These are phyloP conservation scores for Penium margaritaceum DNA, from an alignment of 139 green algal genomes.

Conservation along the genomic window DNA sequence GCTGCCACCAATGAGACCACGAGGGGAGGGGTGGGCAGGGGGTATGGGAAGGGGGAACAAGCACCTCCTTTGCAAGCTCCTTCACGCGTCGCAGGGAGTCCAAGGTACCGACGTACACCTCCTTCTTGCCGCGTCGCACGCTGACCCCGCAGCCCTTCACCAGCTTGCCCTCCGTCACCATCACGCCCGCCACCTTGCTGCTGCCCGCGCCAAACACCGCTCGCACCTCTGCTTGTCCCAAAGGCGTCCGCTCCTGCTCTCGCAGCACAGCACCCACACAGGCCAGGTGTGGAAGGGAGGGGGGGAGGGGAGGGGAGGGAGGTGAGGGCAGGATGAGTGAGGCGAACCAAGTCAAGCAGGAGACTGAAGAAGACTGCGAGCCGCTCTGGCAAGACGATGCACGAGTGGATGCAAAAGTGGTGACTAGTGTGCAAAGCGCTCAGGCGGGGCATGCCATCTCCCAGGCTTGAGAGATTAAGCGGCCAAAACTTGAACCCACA, in stretches of 20 bases:
- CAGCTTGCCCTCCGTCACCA: constrained; percentile 67
- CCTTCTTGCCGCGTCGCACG: constrained; percentile 50
- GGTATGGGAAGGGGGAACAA: no score
- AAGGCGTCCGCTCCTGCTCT: constrained; percentile 35
- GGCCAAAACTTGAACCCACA: no score
- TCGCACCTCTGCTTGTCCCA: constrained; percentile 69
- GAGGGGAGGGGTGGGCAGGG: no score
- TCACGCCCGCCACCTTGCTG: constrained; percentile 70
- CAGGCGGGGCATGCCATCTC: no score
- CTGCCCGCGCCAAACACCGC: constrained; percentile 77
- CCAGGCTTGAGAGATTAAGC: no score
- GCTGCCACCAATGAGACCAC: no score
- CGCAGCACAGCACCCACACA: no score
- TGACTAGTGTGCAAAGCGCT: no score
- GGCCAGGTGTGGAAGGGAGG: background rate
- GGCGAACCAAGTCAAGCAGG: background rate
- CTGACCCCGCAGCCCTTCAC: constrained; percentile 47
- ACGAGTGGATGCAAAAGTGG: no score
- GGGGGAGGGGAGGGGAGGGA: background rate
- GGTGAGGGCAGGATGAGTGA: background rate
- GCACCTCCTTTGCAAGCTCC: constrained; percentile 88
- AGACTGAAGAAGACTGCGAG: background rate
- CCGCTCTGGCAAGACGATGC: no score
- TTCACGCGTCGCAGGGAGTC: constrained; percentile 75
- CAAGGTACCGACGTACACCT: constrained; percentile 70